phyloP scores from a whole-genome alignment of 345 rosid species.

The Citrus glauca region DNA sequence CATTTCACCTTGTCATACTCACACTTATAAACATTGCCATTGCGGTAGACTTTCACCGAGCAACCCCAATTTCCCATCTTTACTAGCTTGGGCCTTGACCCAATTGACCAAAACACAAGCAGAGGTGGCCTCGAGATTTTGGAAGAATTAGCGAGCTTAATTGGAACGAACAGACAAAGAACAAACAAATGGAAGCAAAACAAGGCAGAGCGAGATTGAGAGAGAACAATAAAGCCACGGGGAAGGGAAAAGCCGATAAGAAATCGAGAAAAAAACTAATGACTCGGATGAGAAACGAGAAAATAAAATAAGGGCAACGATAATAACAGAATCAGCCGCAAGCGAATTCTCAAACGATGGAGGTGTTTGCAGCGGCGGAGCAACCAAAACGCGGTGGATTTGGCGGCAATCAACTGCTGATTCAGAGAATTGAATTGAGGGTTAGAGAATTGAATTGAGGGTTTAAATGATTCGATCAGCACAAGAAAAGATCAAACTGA shows the following conservation, averaged over 20 bases:
- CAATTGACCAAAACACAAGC: conserved; percentile 92
- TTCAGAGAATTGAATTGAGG: conserved; percentile 20
- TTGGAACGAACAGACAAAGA: conserved; percentile 82
- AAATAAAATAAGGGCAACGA: conserved; percentile 75
- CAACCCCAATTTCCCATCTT: conserved; percentile 65
- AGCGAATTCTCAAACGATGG: conserved; percentile 46
- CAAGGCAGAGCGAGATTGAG: conserved; percentile 77
- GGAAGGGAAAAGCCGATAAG: conserved; percentile 57
- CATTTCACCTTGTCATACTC: conserved; percentile 84
- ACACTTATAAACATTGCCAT: conserved; percentile 88
- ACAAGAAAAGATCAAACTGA: no score
- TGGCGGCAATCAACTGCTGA: conserved; percentile 37
- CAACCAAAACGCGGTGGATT: conserved; percentile 8
- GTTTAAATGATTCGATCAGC: conserved; percentile 19
- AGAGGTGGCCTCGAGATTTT: conserved; percentile 33
- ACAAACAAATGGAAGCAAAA: conserved; percentile 69
- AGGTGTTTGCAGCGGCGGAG: conserved; percentile 33
- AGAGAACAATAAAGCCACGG: conserved; percentile 42
- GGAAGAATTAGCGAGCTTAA: conserved; percentile 39
- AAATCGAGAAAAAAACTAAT: conserved; percentile 70
- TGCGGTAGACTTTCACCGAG: conserved; percentile 78
- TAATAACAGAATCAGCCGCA: conserved; percentile 58
- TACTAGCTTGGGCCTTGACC: conserved; percentile 63
- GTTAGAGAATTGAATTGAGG: conserved; percentile 18
- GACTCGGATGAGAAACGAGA: conserved; percentile 74